Percentiles rank a stretch among this genome's conserved stretches.
These are phyloP conservation scores for Tetratostichococcus sp. DNA, from an alignment of 139 green algal genomes.

Conservation along the genomic window DNA sequence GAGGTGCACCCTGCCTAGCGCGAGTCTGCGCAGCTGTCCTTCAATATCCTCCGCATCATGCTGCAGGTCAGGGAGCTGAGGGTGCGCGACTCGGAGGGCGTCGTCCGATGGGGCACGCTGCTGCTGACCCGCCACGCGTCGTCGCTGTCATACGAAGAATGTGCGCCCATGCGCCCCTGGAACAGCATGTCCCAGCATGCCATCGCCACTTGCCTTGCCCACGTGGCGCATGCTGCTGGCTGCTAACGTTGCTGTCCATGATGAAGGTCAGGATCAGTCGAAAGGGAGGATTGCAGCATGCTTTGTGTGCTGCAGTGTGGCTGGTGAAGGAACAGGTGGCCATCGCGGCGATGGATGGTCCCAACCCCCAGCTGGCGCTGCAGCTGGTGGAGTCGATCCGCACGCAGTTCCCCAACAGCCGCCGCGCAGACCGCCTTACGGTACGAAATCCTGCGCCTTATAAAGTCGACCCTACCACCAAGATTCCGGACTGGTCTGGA, in stretches of 20 bases:
- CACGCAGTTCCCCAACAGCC: conserved; percentile 61
- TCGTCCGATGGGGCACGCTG: conserved; percentile 50
- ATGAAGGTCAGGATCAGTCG: no score
- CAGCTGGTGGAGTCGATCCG: conserved; percentile 50
- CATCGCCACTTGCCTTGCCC: no score
- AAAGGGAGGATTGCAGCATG: no score
- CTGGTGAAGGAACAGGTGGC: conserved; percentile 77
- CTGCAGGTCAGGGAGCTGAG: conserved; percentile 49
- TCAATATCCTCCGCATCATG: not conserved
- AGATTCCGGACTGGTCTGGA: no score
- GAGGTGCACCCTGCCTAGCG: no score
- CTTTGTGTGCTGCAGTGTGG: conserved; percentile 66
- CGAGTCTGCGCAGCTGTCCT: no score
- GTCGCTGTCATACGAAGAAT: conserved; percentile 23
- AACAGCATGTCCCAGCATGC: no score
- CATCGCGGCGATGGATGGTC: conserved; percentile 58
- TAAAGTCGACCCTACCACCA: no score
- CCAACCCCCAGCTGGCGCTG: conserved; percentile 44
- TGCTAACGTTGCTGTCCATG: no score
- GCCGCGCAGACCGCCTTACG: conserved; percentile 57
- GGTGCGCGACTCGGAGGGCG: conserved; percentile 45
- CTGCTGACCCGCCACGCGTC: conserved; percentile 41
- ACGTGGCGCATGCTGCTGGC: not conserved
- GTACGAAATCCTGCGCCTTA: conserved; percentile 27
- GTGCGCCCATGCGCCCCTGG: conserved; percentile 14